Base-by-base conservation (phyloP, 2,329 filamentous ascomycete genomes). In the Fusarium mangiferae region DNA sequence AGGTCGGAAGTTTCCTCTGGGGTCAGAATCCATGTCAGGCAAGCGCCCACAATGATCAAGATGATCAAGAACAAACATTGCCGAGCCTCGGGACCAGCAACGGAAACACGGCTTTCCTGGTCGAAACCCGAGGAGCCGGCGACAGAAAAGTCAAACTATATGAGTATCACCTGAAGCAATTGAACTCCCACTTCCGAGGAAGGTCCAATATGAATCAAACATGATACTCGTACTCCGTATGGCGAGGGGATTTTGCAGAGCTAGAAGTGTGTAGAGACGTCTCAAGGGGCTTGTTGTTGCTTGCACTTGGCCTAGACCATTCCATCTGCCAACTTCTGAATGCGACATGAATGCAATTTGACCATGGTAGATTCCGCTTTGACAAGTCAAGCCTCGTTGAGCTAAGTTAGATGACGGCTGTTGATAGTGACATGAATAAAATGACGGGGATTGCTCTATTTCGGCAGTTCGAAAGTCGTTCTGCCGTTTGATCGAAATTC, bases 241-340 rank as follows among this genome's bases (percentile, higher is more conserved):
- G 18, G 24, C 36, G 33, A 58, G 45, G 38, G 26, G 35, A n/a
- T 6, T 35, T 28, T 33, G 55, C 41, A 66, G 41, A 42, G 62
- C 41, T 63, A 22, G 55, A 39, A n/a, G 45, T 38, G 26, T 64
- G 26, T 13, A 46, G 22, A 48, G 41, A 17, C 4, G 30, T 41
- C n/a, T 30, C 44, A 44, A 51, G 41, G 39, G 48, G 33, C 33
- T 52, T 35, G 7, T 49, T 20, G 30, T 36, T 26, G 18, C 12
- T 26, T 24, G 33, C 33, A 15, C 18, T 57, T 33, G 62, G 62
- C 44, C 62, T 30, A 48, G 62, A 62, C 49, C 48, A 66, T 73
- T 70, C 55, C 59, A 54, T 30, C 24, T 38, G 39, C 52, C 39
- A 44, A 33, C 42, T 45, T 41, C 30, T 56, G n/a, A 45, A 60